phyloP scores from a whole-genome alignment of 306 rosid genomes.

The Vigna hirtella region DNA sequence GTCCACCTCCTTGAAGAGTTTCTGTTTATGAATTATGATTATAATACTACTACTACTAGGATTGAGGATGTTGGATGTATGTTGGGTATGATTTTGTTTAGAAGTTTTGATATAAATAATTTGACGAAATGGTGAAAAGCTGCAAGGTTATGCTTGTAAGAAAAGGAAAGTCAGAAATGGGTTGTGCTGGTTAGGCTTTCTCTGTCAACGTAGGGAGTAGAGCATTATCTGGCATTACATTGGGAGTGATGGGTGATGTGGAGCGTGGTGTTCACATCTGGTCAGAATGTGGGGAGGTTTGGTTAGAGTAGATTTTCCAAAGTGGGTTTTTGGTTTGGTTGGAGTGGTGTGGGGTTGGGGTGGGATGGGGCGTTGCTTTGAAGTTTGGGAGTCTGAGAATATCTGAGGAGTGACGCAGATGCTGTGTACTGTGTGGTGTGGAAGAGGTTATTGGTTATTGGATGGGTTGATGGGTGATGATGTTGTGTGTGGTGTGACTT shows the following conservation, averaged over 20 bases:
- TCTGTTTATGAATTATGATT: not conserved
- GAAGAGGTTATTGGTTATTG: no score
- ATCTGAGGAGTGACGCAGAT: constrained; percentile 1
- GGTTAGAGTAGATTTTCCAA: not conserved
- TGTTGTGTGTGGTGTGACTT: not conserved
- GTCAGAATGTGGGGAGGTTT: constrained; percentile 11
- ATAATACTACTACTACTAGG: not conserved
- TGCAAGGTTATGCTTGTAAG: constrained; percentile 22
- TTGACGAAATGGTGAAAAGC: not conserved
- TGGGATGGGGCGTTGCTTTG: constrained; percentile 37
- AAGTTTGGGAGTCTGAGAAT: constrained; percentile 45
- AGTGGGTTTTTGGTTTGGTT: constrained; percentile 19
- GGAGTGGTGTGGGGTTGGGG: no score
- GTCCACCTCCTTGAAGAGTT: not conserved
- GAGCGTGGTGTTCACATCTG: not conserved
- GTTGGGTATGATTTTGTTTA: not conserved
- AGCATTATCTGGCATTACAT: not conserved
- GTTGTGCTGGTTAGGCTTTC: constrained; percentile 23
- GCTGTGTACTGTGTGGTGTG: not conserved
- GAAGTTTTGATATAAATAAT: no score
- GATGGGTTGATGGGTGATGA: not conserved
- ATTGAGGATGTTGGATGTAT: not conserved
- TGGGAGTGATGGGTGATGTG: not conserved
- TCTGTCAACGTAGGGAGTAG: not conserved
- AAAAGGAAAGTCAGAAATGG: constrained; percentile 35